A percentile compares a stretch with the other conserved stretches of the same genome.
phyloP scores from a whole-genome alignment of 2,329 filamentous ascomycete species.

The Ceratocystis cacaofunesta region DNA sequence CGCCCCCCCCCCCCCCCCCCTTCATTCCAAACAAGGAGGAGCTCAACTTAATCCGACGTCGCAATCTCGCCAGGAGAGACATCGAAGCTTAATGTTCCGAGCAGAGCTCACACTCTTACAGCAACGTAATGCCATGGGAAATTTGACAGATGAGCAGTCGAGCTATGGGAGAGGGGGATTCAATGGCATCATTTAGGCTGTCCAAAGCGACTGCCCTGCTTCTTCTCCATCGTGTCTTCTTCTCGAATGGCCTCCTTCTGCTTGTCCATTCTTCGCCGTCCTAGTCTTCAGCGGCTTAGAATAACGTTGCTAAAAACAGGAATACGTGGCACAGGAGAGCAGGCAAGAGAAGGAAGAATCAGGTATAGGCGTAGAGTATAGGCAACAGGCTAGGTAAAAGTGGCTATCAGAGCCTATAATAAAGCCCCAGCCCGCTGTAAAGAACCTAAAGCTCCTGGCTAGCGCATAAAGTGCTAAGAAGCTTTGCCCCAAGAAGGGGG shows the following conservation, averaged over 20 bases:
- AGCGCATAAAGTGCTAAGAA: too few relatives aligned
- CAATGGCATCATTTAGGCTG: too few relatives aligned
- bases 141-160: neutral
- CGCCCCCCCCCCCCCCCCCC: neutral
- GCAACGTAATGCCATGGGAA: neutral
- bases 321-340: neutral
- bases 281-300: neutral
- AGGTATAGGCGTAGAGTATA: too few relatives aligned
- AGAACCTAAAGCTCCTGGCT: too few relatives aligned
- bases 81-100: neutral
- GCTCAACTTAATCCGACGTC: neutral
- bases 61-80: constrained; percentile 2
- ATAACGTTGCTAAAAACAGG: neutral
- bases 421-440: too few relatives aligned
- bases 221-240: neutral
- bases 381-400: too few relatives aligned
- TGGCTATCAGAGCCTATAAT: too few relatives aligned
- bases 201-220: too few relatives aligned
- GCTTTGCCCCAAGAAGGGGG: neutral
- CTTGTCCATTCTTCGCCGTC: too few relatives aligned
- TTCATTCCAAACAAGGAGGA: neutral
- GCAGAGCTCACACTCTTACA: neutral
- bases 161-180: too few relatives aligned
- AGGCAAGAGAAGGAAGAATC: too few relatives aligned
- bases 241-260: neutral